Conservation (phyloP, 331 rosid genomes). For the Quercus tomentella region DNA sequence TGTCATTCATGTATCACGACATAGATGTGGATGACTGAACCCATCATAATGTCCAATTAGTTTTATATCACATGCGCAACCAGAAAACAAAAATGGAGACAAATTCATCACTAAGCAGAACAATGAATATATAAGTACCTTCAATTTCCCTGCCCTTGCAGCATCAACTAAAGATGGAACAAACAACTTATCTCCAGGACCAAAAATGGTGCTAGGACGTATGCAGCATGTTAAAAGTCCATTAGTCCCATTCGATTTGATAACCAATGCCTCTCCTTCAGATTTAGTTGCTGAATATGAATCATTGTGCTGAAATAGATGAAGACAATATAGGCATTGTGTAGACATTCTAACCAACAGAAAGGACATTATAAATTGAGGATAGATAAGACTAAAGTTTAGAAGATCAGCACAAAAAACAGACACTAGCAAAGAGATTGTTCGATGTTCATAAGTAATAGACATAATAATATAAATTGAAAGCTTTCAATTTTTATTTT, state of each 20-base stretch:
- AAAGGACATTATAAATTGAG: neutral
- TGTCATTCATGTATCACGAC: neutral
- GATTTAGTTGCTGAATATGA: conserved; percentile 94
- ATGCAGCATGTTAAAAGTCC: too few relatives aligned
- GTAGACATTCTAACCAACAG: neutral
- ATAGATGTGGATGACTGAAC: neutral
- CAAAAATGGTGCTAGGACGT: too few relatives aligned
- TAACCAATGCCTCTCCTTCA: conserved; percentile 74
- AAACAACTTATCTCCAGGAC: conserved; percentile 86
- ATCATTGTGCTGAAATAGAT: conserved; percentile 76
- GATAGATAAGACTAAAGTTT: neutral
- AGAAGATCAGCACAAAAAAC: neutral
- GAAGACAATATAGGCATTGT: conserved; percentile 1
- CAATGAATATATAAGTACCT: conserved; percentile 40
- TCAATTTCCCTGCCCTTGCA: conserved; percentile 87
- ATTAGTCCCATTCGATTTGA: too few relatives aligned
- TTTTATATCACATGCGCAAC: neutral
- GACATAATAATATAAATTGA: neutral
- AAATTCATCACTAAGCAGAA: neutral
- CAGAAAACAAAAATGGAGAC: neutral
- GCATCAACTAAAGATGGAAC: conserved; percentile 67
- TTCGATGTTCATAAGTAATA: too few relatives aligned
- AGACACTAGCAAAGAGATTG: neutral
- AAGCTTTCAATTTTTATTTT: too few relatives aligned
- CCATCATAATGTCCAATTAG: neutral